phyloP scores from a whole-genome alignment of 306 rosid species.

The Dalbergia cultrata region DNA sequence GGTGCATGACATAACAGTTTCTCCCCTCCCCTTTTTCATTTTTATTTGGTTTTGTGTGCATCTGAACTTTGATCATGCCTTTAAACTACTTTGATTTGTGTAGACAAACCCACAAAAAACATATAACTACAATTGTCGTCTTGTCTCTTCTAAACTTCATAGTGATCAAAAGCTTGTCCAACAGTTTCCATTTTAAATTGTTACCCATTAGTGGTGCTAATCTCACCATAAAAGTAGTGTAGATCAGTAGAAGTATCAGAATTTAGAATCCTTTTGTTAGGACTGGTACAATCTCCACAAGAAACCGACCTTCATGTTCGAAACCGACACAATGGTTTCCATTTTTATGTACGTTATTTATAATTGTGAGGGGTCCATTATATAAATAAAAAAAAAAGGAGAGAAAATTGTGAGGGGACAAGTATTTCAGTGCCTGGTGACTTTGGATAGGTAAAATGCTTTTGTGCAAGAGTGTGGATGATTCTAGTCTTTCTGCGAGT shows the following conservation, averaged over 20 bases:
- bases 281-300: too few relatives aligned
- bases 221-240: background rate
- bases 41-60: background rate
- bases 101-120: background rate
- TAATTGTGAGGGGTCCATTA: too few relatives aligned
- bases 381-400: too few relatives aligned
- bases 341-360: too few relatives aligned
- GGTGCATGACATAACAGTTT: too few relatives aligned
- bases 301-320: too few relatives aligned
- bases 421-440: too few relatives aligned
- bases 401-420: too few relatives aligned
- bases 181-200: slow-evolving; percentile 4
- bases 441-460: too few relatives aligned
- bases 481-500: too few relatives aligned
- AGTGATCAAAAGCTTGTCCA: background rate
- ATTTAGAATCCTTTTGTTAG: background rate
- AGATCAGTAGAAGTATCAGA: background rate
- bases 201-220: background rate
- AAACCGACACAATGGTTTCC: too few relatives aligned
- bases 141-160: background rate
- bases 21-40: slow-evolving; percentile 26
- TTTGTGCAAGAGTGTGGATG: too few relatives aligned
- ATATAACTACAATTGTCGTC: background rate
- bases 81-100: slow-evolving; percentile 7
- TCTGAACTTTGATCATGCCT: background rate